Evolutionary conservation across 345 rosid species (phyloP).

Genomic region (Lepidium didymum): DNA sequence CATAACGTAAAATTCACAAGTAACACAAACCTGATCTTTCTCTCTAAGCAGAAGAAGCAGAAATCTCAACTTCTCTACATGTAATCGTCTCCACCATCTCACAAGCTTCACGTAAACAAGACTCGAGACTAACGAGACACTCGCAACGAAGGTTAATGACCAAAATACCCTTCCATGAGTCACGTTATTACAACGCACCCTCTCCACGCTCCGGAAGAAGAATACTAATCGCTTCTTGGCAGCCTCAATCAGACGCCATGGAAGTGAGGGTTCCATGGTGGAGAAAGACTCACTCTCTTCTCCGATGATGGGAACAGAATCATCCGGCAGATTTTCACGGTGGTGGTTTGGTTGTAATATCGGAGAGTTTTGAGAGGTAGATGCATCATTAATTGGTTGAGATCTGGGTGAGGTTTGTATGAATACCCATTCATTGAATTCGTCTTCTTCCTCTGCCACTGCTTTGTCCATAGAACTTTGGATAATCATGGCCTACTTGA

Average conservation of each 20-base stretch:
- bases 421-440: conserved; percentile 26
- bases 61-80: conserved; percentile 20
- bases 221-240: conserved; percentile 3
- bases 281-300: conserved; percentile 14
- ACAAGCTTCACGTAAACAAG: conserved; percentile 13
- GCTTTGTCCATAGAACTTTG: not conserved
- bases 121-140: conserved; percentile 12
- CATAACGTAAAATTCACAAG: no score
- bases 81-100: conserved; percentile 29
- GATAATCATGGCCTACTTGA: no score
- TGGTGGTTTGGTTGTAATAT: no score
- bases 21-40: conserved; percentile 29
- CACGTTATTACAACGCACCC: not conserved
- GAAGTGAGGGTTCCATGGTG: not conserved
- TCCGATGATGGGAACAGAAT: not conserved
- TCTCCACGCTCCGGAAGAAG: not conserved
- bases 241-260: conserved; percentile 14
- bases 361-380: no score
- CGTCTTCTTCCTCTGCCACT: conserved; percentile 27
- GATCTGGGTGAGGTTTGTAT: conserved; percentile 16
- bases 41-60: conserved; percentile 15
- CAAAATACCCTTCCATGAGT: conserved; percentile 10
- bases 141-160: conserved; percentile 11
- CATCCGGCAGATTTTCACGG: no score
- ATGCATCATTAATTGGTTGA: not conserved